phyloP scores from a whole-genome alignment of 2,329 filamentous ascomycete species.

The Aspergillus pseudoterreus region DNA sequence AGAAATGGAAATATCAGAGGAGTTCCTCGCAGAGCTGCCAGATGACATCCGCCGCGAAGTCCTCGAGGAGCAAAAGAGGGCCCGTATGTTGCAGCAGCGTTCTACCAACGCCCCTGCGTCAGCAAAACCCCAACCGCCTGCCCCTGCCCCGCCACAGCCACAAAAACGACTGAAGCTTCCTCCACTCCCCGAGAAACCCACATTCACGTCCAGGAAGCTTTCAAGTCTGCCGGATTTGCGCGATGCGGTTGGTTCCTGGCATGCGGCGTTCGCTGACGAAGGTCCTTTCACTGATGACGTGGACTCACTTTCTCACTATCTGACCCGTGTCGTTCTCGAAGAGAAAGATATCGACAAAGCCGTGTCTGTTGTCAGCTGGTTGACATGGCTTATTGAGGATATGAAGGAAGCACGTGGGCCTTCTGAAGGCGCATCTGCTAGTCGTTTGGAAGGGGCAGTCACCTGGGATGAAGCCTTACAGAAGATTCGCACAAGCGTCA shows the following conservation, averaged over 20 bases:
- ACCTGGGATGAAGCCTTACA: conserved; percentile 37
- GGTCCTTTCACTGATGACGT: conserved; percentile 80
- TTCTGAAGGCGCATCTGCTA: conserved; percentile 14
- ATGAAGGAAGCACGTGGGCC: conserved; percentile 35
- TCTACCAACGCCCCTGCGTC: conserved; percentile 47
- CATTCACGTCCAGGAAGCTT: conserved; percentile 60
- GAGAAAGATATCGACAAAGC: conserved; percentile 78
- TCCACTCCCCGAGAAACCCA: conserved; percentile 51
- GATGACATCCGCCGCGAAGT: conserved; percentile 76
- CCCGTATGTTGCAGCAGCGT: conserved; percentile 57
- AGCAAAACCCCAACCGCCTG: conserved; percentile 18
- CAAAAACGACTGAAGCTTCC: conserved; percentile 39
- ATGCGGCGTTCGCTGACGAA: conserved; percentile 64
- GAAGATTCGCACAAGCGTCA: conserved; percentile 41
- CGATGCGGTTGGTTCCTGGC: conserved; percentile 72
- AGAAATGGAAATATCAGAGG: conserved; percentile 53
- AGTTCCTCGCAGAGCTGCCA: conserved; percentile 78
- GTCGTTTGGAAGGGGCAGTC: conserved; percentile 16
- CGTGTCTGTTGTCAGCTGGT: conserved; percentile 65
- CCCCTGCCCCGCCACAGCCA: conserved; percentile 9
- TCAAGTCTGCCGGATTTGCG: conserved; percentile 62
- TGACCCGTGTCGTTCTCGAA: conserved; percentile 66
- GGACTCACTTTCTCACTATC: conserved; percentile 67
- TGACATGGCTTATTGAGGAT: conserved; percentile 40
- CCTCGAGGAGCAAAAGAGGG: conserved; percentile 65